A percentile compares a stretch with the other conserved stretches of the same genome.
phyloP scores from a whole-genome alignment of 352 stramenopile genomes.

The Phytophthora pseudosyringae region DNA sequence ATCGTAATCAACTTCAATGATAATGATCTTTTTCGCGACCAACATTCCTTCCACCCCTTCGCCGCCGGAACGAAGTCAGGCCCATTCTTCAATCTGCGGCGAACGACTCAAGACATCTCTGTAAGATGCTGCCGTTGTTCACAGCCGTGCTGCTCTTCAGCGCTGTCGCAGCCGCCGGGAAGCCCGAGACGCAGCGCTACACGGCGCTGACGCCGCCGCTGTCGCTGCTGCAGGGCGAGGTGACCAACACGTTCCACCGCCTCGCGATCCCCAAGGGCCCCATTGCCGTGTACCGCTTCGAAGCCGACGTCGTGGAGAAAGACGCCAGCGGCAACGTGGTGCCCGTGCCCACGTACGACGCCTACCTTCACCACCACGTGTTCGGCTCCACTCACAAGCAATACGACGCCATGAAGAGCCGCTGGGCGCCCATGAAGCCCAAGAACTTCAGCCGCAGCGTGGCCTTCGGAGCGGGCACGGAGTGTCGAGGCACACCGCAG shows the following conservation, averaged over 20 bases:
- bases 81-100: conserved; percentile 22
- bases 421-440: conserved; percentile 78
- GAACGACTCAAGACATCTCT: not conserved
- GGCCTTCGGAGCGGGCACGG: conserved; percentile 79
- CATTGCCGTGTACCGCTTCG: conserved; percentile 85
- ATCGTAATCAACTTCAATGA: conserved; percentile 17
- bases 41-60: conserved; percentile 3
- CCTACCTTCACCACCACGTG: conserved; percentile 87
- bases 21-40: not conserved
- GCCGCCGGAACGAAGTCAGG: not conserved
- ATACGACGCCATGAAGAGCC: conserved; percentile 55
- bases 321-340: conserved; percentile 53
- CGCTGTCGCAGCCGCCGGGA: conserved; percentile 5
- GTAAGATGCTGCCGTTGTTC: conserved; percentile 17
- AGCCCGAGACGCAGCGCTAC: conserved; percentile 61
- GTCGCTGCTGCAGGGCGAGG: conserved; percentile 66
- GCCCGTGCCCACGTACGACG: conserved; percentile 70
- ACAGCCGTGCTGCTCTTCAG: conserved; percentile 10
- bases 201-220: conserved; percentile 72
- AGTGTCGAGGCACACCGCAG: conserved; percentile 80
- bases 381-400: conserved; percentile 74
- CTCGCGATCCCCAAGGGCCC: conserved; percentile 77
- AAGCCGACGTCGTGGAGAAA: conserved; percentile 75
- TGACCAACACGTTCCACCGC: conserved; percentile 80
- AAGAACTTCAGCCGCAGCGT: conserved; percentile 76